Conservation (phyloP, 805 yeast genomes). For the Myxozyma neotropica region DNA sequence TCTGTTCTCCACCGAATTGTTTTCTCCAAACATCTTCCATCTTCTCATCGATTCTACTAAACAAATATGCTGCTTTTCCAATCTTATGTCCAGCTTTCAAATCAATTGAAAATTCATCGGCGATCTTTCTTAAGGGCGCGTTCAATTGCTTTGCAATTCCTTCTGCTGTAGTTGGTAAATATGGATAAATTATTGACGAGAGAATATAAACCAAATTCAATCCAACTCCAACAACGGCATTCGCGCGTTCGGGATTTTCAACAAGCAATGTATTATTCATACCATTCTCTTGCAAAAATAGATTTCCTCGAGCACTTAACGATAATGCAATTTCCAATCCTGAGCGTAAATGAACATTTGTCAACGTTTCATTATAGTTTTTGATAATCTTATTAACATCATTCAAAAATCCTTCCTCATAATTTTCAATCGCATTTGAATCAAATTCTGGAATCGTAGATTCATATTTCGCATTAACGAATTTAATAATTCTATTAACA, state of each 20-base stretch:
- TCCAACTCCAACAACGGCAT: conserved; percentile 91
- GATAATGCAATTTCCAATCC: conserved; percentile 93
- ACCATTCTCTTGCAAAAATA: conserved; percentile 93
- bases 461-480: conserved; percentile 84
- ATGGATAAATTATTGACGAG: conserved; percentile 82
- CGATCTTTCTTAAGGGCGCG: conserved; percentile 76
- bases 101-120: conserved; percentile 70
- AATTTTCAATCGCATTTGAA: conserved; percentile 50
- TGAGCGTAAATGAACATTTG: conserved; percentile 75
- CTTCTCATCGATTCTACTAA: conserved; percentile 87
- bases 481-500: conserved; percentile 90
- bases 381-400: conserved; percentile 67
- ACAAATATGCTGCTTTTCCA: conserved; percentile 87
- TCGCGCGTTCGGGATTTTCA: conserved; percentile 75
- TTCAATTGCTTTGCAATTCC: conserved; percentile 78
- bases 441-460: conserved; percentile 80
- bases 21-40: conserved; percentile 85
- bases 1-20: conserved; percentile 80
- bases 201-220: conserved; percentile 83
- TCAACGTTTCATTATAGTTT: conserved; percentile 71
- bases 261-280: conserved; percentile 83
- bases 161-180: conserved; percentile 79
- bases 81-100: conserved; percentile 82
- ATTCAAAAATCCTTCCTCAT: conserved; percentile 44
- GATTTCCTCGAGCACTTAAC: conserved; percentile 89